A percentile compares a stretch with the other conserved stretches of the same genome.
Evolutionary conservation across 768 basidiomycete genomes (phyloP).

Genomic region (Trametes elegans): DNA sequence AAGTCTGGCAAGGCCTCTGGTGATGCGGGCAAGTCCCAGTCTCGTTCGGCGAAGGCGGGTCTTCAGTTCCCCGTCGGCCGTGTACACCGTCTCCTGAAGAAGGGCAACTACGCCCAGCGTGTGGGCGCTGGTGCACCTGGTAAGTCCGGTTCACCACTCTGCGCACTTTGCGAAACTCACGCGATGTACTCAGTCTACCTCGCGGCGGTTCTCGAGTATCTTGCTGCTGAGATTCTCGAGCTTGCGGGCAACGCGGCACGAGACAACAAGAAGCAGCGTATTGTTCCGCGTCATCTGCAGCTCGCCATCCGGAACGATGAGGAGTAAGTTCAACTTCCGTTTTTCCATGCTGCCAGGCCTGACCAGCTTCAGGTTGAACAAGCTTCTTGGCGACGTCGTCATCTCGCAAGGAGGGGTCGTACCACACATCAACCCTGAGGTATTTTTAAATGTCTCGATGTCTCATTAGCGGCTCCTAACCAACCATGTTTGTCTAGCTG

Average conservation of each 20-base stretch:
- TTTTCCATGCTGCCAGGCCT: slow-evolving; percentile 2
- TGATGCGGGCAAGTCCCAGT: slow-evolving; percentile 52
- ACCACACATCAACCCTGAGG: slow-evolving; percentile 71
- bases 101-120: slow-evolving; percentile 83
- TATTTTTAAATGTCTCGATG: slow-evolving; percentile 18
- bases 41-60: slow-evolving; percentile 73
- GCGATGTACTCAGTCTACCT: slow-evolving; percentile 65
- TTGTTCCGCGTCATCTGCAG: slow-evolving; percentile 92
- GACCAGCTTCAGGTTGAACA: slow-evolving; percentile 49
- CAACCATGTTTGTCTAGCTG: slow-evolving; percentile 27
- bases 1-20: slow-evolving; percentile 63
- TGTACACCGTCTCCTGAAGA: slow-evolving; percentile 87
- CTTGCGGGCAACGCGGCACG: slow-evolving; percentile 88
- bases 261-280: slow-evolving; percentile 94
- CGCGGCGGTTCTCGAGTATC: slow-evolving; percentile 89
- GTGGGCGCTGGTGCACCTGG: slow-evolving; percentile 88
- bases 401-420: slow-evolving; percentile 96
- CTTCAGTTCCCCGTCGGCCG: slow-evolving; percentile 92
- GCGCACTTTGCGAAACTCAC: neutral
- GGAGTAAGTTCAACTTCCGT: slow-evolving; percentile 48
- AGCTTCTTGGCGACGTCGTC: slow-evolving; percentile 75
- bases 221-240: slow-evolving; percentile 92
- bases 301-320: slow-evolving; percentile 94
- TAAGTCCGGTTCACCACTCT: no score
- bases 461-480: neutral